Percentiles rank a stretch among this genome's conserved stretches.
Conservation (phyloP, 495 filamentous ascomycete genomes). For the Talaromyces liani region DNA sequence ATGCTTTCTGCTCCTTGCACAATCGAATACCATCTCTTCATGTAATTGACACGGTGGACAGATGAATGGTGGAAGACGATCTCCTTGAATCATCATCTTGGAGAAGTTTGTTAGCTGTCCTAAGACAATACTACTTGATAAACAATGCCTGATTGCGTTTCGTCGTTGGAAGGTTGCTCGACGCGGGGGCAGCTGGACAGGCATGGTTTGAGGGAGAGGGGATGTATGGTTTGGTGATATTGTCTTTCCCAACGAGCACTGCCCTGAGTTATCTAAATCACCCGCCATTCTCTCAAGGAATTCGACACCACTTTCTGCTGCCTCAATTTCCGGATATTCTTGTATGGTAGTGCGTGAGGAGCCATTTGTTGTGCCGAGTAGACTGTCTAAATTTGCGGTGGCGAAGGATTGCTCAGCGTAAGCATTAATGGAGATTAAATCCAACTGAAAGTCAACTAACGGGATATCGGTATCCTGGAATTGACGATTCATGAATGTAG, state of each 20-base stretch:
- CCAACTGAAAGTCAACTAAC: background rate
- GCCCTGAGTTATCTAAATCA: background rate
- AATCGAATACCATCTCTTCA: constrained; percentile 7
- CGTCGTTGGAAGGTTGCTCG: constrained; percentile 1
- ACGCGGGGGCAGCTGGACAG: background rate
- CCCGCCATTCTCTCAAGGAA: background rate
- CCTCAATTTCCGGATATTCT: background rate
- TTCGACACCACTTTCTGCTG: background rate
- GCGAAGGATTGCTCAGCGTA: background rate
- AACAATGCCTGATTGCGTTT: background rate
- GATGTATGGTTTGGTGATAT: background rate
- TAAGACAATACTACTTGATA: background rate
- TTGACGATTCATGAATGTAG: background rate
- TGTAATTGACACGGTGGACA: constrained; percentile 2
- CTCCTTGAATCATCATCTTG: constrained; percentile 7
- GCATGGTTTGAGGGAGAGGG: background rate
- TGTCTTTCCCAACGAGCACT: background rate
- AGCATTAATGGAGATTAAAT: background rate
- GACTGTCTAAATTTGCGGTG: background rate
- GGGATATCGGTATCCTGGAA: background rate
- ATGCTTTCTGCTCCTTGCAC: constrained; percentile 1
- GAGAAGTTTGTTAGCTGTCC: constrained; percentile 2
- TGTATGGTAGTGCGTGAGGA: background rate
- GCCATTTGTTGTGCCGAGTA: background rate
- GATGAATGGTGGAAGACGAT: constrained; percentile 7